These are phyloP conservation scores for Suillus variegatus DNA, from an alignment of 768 basidiomycete genomes.

Conservation along the genomic window DNA sequence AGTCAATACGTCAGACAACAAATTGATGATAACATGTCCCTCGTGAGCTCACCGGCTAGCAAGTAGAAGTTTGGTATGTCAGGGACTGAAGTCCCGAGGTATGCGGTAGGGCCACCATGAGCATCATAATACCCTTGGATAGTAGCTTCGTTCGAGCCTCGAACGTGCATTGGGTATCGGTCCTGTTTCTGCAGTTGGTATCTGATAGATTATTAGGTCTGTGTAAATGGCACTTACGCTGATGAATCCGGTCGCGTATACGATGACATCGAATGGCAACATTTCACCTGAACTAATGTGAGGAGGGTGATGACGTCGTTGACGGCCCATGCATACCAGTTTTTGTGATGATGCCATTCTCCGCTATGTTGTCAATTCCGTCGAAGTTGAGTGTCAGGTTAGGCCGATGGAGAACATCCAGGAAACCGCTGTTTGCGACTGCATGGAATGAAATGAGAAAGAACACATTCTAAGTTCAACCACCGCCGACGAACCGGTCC, in stretches of 20 bases:
- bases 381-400: slow-evolving; percentile 29
- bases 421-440: slow-evolving; percentile 32
- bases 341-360: slow-evolving; percentile 26
- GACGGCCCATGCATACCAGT: slow-evolving; percentile 16
- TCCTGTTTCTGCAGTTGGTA: slow-evolving; percentile 15
- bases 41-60: slow-evolving; percentile 24
- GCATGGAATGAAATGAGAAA: not conserved
- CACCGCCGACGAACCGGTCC: slow-evolving; percentile 30
- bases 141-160: slow-evolving; percentile 24
- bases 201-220: not conserved
- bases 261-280: slow-evolving; percentile 33
- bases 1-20: not conserved
- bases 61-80: slow-evolving; percentile 40
- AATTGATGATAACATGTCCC: not conserved
- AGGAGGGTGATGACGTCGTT: not conserved
- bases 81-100: slow-evolving; percentile 34
- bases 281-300: slow-evolving; percentile 19
- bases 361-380: slow-evolving; percentile 19
- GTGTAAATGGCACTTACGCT: slow-evolving; percentile 19
- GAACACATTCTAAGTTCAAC: not conserved
- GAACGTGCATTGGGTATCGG: slow-evolving; percentile 22
- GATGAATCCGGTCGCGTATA: slow-evolving; percentile 35
- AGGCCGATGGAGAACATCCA: slow-evolving; percentile 21
- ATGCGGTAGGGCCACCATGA: slow-evolving; percentile 35
- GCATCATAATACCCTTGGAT: slow-evolving; percentile 29